Percentiles rank a stretch among this genome's conserved stretches.
These are phyloP conservation scores for Astrothelium subdiscretum DNA, from an alignment of 495 filamentous ascomycete genomes.

Conservation along the genomic window DNA sequence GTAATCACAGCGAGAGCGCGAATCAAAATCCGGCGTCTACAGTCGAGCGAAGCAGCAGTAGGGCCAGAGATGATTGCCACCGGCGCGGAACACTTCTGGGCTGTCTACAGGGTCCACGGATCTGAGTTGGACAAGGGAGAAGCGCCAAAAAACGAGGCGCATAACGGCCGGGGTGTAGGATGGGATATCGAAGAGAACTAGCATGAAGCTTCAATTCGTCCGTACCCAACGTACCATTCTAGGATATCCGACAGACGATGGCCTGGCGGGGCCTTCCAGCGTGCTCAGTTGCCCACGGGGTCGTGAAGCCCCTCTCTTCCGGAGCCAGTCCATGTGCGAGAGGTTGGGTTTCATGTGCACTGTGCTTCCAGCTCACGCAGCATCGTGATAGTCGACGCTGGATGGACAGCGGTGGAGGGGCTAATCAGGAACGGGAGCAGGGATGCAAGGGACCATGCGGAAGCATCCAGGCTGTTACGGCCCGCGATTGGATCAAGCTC, in stretches of 20 bases:
- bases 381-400: background rate
- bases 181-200: background rate
- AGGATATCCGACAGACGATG: background rate
- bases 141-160: background rate
- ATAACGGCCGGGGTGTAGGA: background rate
- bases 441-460: background rate
- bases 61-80: background rate
- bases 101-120: slow-evolving; percentile 1
- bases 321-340: background rate
- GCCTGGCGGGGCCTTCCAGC: background rate
- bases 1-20: background rate
- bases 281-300: background rate
- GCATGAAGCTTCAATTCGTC: background rate
- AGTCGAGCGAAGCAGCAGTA: background rate
- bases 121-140: background rate
- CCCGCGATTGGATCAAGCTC: background rate
- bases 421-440: background rate
- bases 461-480: background rate
- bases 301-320: background rate
- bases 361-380: background rate
- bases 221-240: background rate
- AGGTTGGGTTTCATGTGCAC: background rate
- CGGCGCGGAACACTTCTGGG: background rate
- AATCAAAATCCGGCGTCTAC: slow-evolving; percentile 1
- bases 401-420: background rate